Base-by-base conservation (phyloP, 1,139 yeast genomes). In the Trichomonascaceae sp. region DNA sequence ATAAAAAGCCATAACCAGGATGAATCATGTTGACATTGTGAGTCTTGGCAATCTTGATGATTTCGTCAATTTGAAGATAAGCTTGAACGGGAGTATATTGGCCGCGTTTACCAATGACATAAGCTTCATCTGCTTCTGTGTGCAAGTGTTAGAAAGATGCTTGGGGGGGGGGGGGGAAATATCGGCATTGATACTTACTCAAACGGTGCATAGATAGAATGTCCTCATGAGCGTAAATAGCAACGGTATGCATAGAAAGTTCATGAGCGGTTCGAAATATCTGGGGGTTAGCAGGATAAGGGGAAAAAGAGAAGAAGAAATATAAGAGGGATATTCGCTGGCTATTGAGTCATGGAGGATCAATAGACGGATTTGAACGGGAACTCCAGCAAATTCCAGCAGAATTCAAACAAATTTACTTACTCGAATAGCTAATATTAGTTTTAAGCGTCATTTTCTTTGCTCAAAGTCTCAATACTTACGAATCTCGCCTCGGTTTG, bases 241-340 rank as follows among this genome's bases (percentile, higher is more conserved):
- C 99, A 53, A 93, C 98, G 0, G 99, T 93, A 68, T 87, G 91
- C 96, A 95, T 89, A 45, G 96, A 87, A 68, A 93, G 79, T 72
- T 95, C 99, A 74, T 95, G 99, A 58, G 99, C 99, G 39, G 98
- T 86, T 75, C 99, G 82, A 74, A 93, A 95, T 70, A 93, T 83
- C 66, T 63, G 49, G 79, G 54, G 43, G 49, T 50, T 45, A 22
- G 48, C 7, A n/a, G 15, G 24, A 5, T 22, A 22, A 24, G n/a
- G 15, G 8, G 41, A 36, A 17, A 13, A 36, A 36, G 7, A 20
- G 12, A 3, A 22, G 24, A 22, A 36, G 41, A 13, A 36, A 36
- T 19, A 20, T 12, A 3, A 22, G 24, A 22, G 24, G 24, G 6
- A 22, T 22, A 22, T 22, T 4, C 24, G 8, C 9, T 5, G 9